Percentiles rank a stretch among this genome's conserved stretches.
These are phyloP conservation scores for Fusarium tjaetaba DNA, from an alignment of 2,329 filamentous ascomycete species.

Conservation along the genomic window DNA sequence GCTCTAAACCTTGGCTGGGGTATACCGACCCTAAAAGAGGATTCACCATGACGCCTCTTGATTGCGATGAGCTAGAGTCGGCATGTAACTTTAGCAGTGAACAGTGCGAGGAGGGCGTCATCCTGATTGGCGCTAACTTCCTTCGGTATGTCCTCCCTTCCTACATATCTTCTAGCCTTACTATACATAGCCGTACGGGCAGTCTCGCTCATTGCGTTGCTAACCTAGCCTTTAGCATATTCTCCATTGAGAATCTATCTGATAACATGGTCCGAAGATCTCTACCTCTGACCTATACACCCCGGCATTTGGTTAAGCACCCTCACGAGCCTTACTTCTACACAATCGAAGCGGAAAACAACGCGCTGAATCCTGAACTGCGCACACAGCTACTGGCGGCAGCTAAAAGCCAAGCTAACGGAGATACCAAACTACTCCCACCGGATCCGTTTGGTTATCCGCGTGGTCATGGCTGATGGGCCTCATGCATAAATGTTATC, in stretches of 20 bases:
- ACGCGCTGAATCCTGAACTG: slow-evolving; percentile 82
- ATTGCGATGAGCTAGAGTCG: slow-evolving; percentile 88
- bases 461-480: slow-evolving; percentile 87
- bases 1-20: slow-evolving; percentile 92
- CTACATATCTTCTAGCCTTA: rapidly evolving
- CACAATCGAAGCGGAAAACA: slow-evolving; percentile 91
- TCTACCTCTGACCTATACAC: slow-evolving; percentile 90
- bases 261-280: slow-evolving; percentile 88
- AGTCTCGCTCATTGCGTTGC: rapidly evolving
- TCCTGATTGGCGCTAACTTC: slow-evolving; percentile 70
- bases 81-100: slow-evolving; percentile 97
- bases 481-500: slow-evolving; percentile 96
- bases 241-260: slow-evolving; percentile 80
- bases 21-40: slow-evolving; percentile 89
- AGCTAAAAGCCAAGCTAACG: slow-evolving; percentile 75
- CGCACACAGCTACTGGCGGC: slow-evolving; percentile 72
- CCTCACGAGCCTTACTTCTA: slow-evolving; percentile 91
- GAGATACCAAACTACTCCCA: slow-evolving; percentile 73
- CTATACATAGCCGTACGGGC: rapidly evolving
- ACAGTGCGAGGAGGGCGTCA: slow-evolving; percentile 91
- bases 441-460: slow-evolving; percentile 94
- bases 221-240: slow-evolving; percentile 53
- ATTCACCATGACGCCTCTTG: slow-evolving; percentile 91
- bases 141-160: background rate
- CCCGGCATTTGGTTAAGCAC: slow-evolving; percentile 86